Percentiles rank a stretch among this genome's conserved stretches.
phyloP scores from a whole-genome alignment of 2,329 filamentous ascomycete species.

The Calonectria hongkongensis region DNA sequence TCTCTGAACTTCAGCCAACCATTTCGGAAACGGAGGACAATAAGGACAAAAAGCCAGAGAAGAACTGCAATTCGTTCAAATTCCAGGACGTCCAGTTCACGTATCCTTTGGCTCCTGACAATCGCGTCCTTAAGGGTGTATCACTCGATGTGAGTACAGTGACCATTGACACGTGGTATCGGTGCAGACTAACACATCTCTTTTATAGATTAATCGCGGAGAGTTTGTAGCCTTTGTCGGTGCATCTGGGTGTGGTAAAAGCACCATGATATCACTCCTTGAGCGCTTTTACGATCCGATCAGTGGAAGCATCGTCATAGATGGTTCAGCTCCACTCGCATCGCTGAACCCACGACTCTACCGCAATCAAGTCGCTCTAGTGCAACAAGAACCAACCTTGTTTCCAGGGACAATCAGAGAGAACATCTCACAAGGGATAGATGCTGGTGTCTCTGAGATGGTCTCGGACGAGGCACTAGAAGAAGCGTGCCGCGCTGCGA shows the following conservation, averaged over 20 bases:
- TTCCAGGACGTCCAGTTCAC: constrained; percentile 67
- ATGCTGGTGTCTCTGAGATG: background rate
- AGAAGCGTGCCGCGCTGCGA: constrained; percentile 66
- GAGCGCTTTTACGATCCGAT: constrained; percentile 64
- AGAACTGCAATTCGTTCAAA: constrained; percentile 60
- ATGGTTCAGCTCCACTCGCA: constrained; percentile 54
- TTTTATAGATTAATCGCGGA: constrained; percentile 55
- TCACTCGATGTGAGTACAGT: constrained; percentile 63
- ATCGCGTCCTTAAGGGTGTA: constrained; percentile 40
- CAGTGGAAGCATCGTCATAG: constrained; percentile 66
- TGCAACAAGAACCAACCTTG: constrained; percentile 76
- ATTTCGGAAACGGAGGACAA: constrained; percentile 33
- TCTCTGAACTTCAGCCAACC: constrained; percentile 48
- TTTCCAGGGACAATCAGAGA: constrained; percentile 87
- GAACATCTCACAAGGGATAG: constrained; percentile 77
- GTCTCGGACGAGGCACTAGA: constrained; percentile 55
- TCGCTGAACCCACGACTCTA: constrained; percentile 57
- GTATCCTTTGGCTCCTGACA: constrained; percentile 40
- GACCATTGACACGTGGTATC: background rate
- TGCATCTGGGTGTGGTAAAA: constrained; percentile 68
- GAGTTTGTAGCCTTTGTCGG: constrained; percentile 73
- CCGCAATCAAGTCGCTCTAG: constrained; percentile 69
- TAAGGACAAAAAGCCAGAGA: constrained; percentile 35
- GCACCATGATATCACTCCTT: constrained; percentile 72
- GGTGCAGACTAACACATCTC: background rate